A percentile compares a stretch with the other conserved stretches of the same genome.
These are phyloP conservation scores for Bretschneidera sinensis DNA, from an alignment of 345 rosid species.

Conservation along the genomic window DNA sequence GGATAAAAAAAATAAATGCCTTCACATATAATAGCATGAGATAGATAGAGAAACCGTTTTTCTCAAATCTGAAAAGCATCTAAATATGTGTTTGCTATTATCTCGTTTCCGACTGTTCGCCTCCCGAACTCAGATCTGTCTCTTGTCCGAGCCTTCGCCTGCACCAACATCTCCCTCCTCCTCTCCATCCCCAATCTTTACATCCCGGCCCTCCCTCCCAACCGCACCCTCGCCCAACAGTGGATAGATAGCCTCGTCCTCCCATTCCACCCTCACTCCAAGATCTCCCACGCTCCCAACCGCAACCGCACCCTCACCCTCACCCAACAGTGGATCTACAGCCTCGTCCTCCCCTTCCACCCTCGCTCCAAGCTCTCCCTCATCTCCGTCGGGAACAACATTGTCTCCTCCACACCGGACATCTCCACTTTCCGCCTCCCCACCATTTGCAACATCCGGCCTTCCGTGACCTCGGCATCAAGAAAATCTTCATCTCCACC, in stretches of 20 bases:
- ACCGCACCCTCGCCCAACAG: conserved; percentile 61
- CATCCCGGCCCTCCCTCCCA: conserved; percentile 60
- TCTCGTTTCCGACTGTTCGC: conserved; percentile 50
- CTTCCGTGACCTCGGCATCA: conserved; percentile 61
- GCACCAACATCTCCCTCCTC: conserved; percentile 69
- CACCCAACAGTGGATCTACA: too few relatives aligned
- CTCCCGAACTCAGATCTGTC: conserved; percentile 54
- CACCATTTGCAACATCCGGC: conserved; percentile 63
- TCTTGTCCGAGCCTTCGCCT: conserved; percentile 66
- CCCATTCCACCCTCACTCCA: conserved; percentile 77
- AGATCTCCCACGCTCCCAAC: too few relatives aligned
- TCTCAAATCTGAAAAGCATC: too few relatives aligned
- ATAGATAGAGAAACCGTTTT: too few relatives aligned
- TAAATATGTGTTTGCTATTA: too few relatives aligned
- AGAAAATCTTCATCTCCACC: conserved; percentile 56
- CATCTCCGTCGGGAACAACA: conserved; percentile 79
- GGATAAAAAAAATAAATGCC: too few relatives aligned
- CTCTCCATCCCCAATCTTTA: conserved; percentile 79
- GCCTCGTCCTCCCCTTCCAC: too few relatives aligned
- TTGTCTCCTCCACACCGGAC: conserved; percentile 37
- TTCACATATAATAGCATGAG: too few relatives aligned
- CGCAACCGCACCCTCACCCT: too few relatives aligned
- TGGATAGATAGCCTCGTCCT: conserved; percentile 76
- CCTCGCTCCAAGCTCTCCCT: too few relatives aligned
- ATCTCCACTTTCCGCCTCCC: conserved; percentile 51